These are phyloP conservation scores for Calophaca sinica DNA, from an alignment of 306 rosid species.

Conservation along the genomic window DNA sequence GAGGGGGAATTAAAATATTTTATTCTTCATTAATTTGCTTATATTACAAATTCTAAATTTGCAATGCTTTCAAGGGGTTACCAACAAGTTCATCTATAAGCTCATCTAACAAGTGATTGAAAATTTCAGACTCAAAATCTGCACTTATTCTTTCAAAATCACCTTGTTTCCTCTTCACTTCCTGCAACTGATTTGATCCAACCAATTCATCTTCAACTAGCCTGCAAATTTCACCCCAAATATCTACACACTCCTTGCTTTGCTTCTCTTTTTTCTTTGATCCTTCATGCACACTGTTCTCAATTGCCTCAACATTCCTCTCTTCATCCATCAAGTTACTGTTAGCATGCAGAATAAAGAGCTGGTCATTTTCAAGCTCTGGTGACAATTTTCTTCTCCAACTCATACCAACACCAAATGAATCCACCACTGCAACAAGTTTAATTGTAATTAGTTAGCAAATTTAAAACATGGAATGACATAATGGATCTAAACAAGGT, in stretches of 20 bases:
- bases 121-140: constrained; percentile 62
- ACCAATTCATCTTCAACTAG: constrained; percentile 63
- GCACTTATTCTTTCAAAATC: constrained; percentile 56
- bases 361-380: constrained; percentile 57
- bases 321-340: constrained; percentile 55
- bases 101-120: constrained; percentile 68
- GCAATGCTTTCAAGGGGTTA: constrained; percentile 34
- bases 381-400: constrained; percentile 71
- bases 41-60: constrained; percentile 43
- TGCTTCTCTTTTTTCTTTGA: constrained; percentile 50
- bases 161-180: constrained; percentile 41
- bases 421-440: constrained; percentile 49
- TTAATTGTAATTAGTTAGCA: constrained; percentile 27
- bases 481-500: too few relatives aligned
- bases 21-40: constrained; percentile 45
- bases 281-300: constrained; percentile 41
- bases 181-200: constrained; percentile 51
- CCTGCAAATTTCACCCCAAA: constrained; percentile 60
- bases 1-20: constrained; percentile 18
- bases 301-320: constrained; percentile 39
- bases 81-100: constrained; percentile 59
- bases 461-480: background rate
- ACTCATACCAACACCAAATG: constrained; percentile 37
- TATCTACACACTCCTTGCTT: constrained; percentile 40
- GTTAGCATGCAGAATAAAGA: constrained; percentile 47